Base-by-base conservation (phyloP, 2,329 filamentous ascomycete species). In the Beauveria bassiana region DNA sequence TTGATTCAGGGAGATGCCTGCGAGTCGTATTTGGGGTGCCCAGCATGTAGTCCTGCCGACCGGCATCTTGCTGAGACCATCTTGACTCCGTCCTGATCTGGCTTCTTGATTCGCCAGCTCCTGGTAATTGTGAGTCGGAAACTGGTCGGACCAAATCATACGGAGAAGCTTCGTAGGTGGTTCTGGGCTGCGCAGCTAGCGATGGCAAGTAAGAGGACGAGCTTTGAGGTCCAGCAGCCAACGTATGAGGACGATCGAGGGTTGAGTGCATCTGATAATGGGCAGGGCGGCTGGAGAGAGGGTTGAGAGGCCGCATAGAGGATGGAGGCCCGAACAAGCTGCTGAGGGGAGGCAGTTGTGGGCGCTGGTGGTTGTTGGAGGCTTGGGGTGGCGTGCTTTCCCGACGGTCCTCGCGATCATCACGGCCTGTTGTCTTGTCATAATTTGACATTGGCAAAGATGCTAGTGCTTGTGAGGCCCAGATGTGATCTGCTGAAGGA, bases 391-490 rank as follows among this genome's bases (percentile, higher is more conserved):
- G 40, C n/a, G 50, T 49, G 14, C 26, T 40, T 56, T 46, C 59
- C 38, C 49, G 28, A 31, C 22, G 50, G 74, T 73, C 77, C 79
- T 77, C 63, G 51, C 10, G 50, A 49, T 54, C 22, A 24, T 78
- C 76, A 70, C 72, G 68, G 69, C 71, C 75, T 64, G 74, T 69
- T 65, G 72, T 70, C 65, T 77, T 79, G 62, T 82, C 82, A 83
- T 84, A 80, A 72, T 76, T 79, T 69, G 81, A 81, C 83, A 85
- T 85, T 66, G 80, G 79, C 70, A 81, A 78, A 64, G 81, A 81
- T 64, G 80, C 73, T 62, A 78, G 77, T 63, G 73, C 71, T 28
- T 59, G 58, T 3, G 61, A 61, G 26, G 64, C 42, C 64, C 61
- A 65, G 31, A 47, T 38, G 46, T 57, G 61, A 46, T 81, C 79